Evolutionary conservation across 129 eudicot genomes (phyloP), one percentile per base, ranked within the genome.

Genomic region (Flaveria ramosissima): DNA sequence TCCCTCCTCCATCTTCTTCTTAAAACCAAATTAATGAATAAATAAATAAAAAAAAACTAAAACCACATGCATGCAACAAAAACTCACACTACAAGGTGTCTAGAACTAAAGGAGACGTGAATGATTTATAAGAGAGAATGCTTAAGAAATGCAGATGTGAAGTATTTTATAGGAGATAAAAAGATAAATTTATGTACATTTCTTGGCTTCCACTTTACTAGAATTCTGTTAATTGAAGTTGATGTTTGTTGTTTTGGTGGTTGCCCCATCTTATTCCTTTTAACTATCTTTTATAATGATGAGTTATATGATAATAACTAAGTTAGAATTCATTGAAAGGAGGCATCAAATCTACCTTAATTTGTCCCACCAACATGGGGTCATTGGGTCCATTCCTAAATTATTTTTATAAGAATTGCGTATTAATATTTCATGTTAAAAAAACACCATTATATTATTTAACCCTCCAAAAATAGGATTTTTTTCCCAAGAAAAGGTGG

Each of bases 181-280:
- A 64, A 14, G 47, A 64, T 83, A 51, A 1, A 51, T 60, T 36
- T 63, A 78, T 62, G 71, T 36, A 50, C 80, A 73, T 85, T 51
- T 80, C 89, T 88, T 88, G 77, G 89, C 89, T 85, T 88, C 87
- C 84, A 88, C 82, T 88, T 77, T 84, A 88, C 87, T 85, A 85
- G 48, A 82, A 61, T 77, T 87, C 87, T 84, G 89, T 85, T 88
- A 85, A 82, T 85, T 83, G 92, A 85, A 62, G 82, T 75, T 80
- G 92, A 88, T 83, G 82, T 65, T 73, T 80, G 45, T 45, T 74
- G 84, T 74, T 80, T 66, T 62, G 85, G 85, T 87, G 39, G 89
- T 85, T 82, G 89, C 70, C 68, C 83, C 82, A 73, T 84, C 88
- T 77, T 73, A 78, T 72, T 83, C 83, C 7, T 78, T 56, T 41